These are phyloP conservation scores for Scedosporium boydii DNA, from an alignment of 2,329 filamentous ascomycete genomes.

Conservation along the genomic window DNA sequence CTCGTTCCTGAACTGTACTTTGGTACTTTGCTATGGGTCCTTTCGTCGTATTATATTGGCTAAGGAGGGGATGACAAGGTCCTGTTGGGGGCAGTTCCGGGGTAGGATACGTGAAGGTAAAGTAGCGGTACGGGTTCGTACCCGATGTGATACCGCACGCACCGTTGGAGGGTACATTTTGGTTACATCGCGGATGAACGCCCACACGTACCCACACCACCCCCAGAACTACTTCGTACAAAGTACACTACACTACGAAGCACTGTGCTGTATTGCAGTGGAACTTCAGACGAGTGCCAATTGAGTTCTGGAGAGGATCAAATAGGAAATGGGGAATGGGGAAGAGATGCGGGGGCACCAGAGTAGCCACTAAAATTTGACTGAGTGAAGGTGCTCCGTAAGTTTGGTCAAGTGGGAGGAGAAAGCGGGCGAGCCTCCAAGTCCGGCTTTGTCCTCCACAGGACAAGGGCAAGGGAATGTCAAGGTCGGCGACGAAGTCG, in stretches of 20 bases:
- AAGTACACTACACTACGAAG: too few species aligned
- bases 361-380: background rate
- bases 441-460: background rate
- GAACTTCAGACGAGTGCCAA: too few species aligned
- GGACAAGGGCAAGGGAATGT: too few species aligned
- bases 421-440: background rate
- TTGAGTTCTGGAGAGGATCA: background rate
- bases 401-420: background rate
- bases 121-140: background rate
- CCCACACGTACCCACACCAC: background rate
- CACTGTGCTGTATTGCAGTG: too few species aligned
- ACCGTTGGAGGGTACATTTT: background rate
- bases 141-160: background rate
- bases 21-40: background rate
- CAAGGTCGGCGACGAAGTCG: too few species aligned
- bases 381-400: background rate
- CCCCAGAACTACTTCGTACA: background rate
- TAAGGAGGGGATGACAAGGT: background rate
- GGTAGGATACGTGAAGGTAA: background rate
- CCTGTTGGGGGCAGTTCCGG: background rate
- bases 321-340: background rate
- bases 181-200: background rate
- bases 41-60: background rate
- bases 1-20: background rate
- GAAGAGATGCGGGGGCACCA: background rate